Base-by-base conservation (phyloP, 169 alveolate species). In the Plasmodium inui region DNA sequence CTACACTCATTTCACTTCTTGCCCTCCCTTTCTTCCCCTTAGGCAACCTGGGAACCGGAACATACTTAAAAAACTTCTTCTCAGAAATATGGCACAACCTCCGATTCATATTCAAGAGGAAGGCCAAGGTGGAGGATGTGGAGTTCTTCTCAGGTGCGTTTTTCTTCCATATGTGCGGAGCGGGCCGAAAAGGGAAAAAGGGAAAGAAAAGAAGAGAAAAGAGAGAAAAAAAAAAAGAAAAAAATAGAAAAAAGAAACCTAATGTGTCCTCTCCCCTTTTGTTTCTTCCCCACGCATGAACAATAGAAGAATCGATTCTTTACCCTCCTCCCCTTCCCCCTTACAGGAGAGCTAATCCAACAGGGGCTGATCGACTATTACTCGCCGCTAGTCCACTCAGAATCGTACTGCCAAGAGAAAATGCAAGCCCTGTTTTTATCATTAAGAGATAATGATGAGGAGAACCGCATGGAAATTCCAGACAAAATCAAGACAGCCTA, bases 11-110 rank as follows among this genome's bases (percentile, higher is more conserved):
- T 14, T 12, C n/a, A 22, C 4, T 1, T 6, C n/a, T 17, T 44
- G 28, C 37, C 22, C 39, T 8, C 39, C 41, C 34, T 19, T 17
- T 26, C 6, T 44, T 2, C 30, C 50, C 32, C 46, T 7, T 84
- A 86, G 93, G 93, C n/a, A 86, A 86, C n/a, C 32, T 86, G 85
- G 93, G 93, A 30, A 74, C 93, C 7, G 93, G 93, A 9, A 78
- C 93, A 1, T 86, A 86, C 39, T 10, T 86, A 22, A 86, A 55
- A 10, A 86, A 86, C 67, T 86, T 86, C 70, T 86, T 86, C 71
- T 86, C 93, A 17, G 93, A 86, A 37, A 53, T 86, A 55, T 86
- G 93, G 93, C 2, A 34, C 1, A 86, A 86, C 39, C 19, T 86
- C 26, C 86, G 22, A 4, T 53, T 32, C 55, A 0, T 86, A 17